phyloP scores from a whole-genome alignment of 2,329 filamentous ascomycete species.

The Aspergillus tubingensis region DNA sequence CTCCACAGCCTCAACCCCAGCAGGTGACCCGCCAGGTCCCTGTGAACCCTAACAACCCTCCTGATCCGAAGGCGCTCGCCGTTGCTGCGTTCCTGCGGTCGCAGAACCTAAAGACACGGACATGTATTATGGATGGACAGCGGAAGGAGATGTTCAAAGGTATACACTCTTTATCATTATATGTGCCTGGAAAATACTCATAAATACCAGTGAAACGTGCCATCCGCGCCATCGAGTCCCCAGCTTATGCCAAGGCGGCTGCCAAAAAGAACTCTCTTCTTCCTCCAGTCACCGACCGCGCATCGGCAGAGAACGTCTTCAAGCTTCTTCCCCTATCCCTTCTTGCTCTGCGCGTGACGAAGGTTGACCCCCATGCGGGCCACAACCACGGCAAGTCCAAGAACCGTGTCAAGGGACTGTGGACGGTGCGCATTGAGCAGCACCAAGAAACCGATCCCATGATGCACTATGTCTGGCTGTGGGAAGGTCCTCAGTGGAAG shows the following conservation, averaged over 20 bases:
- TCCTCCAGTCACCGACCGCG: conserved; percentile 82
- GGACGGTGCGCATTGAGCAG: conserved; percentile 93
- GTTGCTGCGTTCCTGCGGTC: conserved; percentile 82
- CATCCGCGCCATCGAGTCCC: conserved; percentile 83
- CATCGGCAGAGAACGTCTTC: conserved; percentile 88
- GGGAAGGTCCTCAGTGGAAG: conserved; percentile 91
- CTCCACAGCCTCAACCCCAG: conserved; percentile 33
- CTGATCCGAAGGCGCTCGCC: conserved; percentile 84
- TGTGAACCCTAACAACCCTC: conserved; percentile 58
- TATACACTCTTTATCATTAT: conserved; percentile 38
- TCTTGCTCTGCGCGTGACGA: conserved; percentile 84
- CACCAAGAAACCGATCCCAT: conserved; percentile 73
- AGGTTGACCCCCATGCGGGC: conserved; percentile 75
- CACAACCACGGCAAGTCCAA: conserved; percentile 67
- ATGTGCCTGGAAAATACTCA: conserved; percentile 5
- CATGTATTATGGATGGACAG: conserved; percentile 92
- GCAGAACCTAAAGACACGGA: conserved; percentile 85
- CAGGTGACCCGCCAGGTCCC: conserved; percentile 48
- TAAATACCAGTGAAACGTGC: conserved; percentile 79
- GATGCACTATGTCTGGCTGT: conserved; percentile 95
- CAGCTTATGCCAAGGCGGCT: conserved; percentile 81
- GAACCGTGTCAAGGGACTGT: conserved; percentile 92
- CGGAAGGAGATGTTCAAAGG: conserved; percentile 98
- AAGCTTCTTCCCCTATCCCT: conserved; percentile 94
- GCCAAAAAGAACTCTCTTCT: conserved; percentile 86